Evolutionary conservation across 352 stramenopile species (phyloP).

Genomic region (Globisporangium solare): DNA sequence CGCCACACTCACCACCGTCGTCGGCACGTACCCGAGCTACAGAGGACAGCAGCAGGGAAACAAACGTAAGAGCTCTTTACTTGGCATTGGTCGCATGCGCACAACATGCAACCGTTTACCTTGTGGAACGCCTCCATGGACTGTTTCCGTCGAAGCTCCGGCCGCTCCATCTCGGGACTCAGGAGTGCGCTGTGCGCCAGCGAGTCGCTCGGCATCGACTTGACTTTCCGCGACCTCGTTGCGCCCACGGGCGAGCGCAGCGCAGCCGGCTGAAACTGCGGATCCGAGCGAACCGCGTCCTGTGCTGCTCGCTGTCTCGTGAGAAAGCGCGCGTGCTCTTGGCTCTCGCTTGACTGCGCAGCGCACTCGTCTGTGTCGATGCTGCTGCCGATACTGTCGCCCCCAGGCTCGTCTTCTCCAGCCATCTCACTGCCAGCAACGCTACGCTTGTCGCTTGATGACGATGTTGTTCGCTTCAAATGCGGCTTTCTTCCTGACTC

Average conservation of each 20-base stretch:
- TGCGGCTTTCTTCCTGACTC: no score
- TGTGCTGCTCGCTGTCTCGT: conserved; percentile 4
- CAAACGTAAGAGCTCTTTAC: background rate
- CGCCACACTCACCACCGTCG: conserved; percentile 39
- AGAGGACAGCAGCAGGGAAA: background rate
- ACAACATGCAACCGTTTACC: no score
- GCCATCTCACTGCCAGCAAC: no score
- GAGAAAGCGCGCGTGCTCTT: conserved; percentile 12
- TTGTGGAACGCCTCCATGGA: conserved; percentile 58
- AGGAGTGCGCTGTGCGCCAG: conserved; percentile 37
- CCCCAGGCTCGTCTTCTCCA: background rate
- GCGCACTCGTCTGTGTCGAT: background rate
- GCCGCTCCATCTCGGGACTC: conserved; percentile 35
- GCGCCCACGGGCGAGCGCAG: background rate
- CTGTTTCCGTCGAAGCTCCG: conserved; percentile 48
- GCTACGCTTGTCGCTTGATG: background rate
- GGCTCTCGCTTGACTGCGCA: background rate
- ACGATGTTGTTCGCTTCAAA: background rate
- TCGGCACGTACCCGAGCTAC: conserved; percentile 53
- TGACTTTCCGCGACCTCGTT: conserved; percentile 8
- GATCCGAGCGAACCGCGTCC: conserved; percentile 19
- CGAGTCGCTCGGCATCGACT: conserved; percentile 12
- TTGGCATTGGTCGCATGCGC: no score
- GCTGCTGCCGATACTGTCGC: background rate
- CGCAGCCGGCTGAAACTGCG: conserved; percentile 7